These are phyloP conservation scores for Mallotus japonicus DNA, from an alignment of 441 rosid species.

Conservation along the genomic window DNA sequence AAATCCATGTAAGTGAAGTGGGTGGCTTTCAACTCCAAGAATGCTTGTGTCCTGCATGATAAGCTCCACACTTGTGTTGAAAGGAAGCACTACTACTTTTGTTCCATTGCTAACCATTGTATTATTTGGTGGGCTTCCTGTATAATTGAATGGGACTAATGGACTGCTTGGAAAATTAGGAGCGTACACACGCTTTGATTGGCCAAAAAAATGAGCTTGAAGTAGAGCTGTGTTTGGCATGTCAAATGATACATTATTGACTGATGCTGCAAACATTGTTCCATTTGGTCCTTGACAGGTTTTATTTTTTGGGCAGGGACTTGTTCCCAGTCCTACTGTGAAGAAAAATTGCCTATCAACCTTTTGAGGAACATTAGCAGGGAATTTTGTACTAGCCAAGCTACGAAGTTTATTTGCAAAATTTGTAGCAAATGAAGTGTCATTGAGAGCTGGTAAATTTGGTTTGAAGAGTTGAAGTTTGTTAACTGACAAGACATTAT, in stretches of 20 bases:
- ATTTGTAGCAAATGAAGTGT: constrained; percentile 37
- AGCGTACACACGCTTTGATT: constrained; percentile 37
- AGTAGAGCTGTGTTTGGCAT: constrained; percentile 45
- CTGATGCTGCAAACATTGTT: constrained; percentile 51
- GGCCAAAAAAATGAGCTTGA: constrained; percentile 36
- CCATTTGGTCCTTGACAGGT: constrained; percentile 63
- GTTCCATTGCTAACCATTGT: constrained; percentile 44
- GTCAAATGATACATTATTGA: constrained; percentile 53
- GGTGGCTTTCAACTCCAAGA: constrained; percentile 67
- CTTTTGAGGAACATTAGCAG: constrained; percentile 46
- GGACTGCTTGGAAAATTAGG: constrained; percentile 52
- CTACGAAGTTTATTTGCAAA: constrained; percentile 44
- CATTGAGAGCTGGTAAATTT: constrained; percentile 44
- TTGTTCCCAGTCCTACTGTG: constrained; percentile 55
- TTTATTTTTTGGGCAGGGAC: constrained; percentile 46
- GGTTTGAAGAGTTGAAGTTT: constrained; percentile 26
- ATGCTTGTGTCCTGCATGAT: constrained; percentile 63
- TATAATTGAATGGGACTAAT: constrained; percentile 43
- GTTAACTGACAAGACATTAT: background rate
- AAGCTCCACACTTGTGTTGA: constrained; percentile 52
- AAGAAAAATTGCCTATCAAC: constrained; percentile 45
- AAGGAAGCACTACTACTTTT: constrained; percentile 40
- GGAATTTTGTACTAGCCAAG: constrained; percentile 42
- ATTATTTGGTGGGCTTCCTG: constrained; percentile 57
- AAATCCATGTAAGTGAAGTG: constrained; percentile 62